Base-by-base conservation (phyloP, 345 rosid species). In the Clausena lansium region DNA sequence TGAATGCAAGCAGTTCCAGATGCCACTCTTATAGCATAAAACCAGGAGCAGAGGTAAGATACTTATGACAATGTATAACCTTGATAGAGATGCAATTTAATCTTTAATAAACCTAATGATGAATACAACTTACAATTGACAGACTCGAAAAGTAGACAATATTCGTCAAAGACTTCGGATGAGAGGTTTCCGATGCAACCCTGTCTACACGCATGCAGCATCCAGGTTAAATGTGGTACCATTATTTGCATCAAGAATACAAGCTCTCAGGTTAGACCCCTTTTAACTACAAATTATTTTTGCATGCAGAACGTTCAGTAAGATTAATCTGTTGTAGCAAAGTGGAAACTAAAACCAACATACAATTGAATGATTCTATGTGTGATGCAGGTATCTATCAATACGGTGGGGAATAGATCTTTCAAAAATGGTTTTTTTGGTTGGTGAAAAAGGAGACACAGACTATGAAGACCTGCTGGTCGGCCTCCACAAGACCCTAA, bases 391-490 rank as follows among this genome's bases (percentile, higher is more conserved):
- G 91, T 95, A 95, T 75, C 95, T 95, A 70, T 92, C 91, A 62
- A 85, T 92, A 50, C 88, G 86, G 76, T 92, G 98, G 98, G 97
- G 91, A 76, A 85, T 89, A 54, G 95, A 91, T 78, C 85, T 89
- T 54, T 80, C 94, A 0, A 92, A 84, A 76, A 77, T 87, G 74
- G 87, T 89, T 20, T 80, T 92, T 65, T 88, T 95, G 78, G 81
- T 88, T 82, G 98, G 98, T 24, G 98, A 88, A 75, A 86, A 69
- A 78, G 97, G 98, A 70, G 98, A 95, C 76, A 92, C 97, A 8
- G 98, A 93, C 86, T 85, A 87, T 52, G 94, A 92, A 75, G 88
- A 84, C 76, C 85, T 92, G 77, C 39, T 92, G 39, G 90, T 87
- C 50, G 95, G 98, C 67, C 93, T 91, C 76, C 94, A 91, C 84